Evolutionary conservation across 352 stramenopile species (phyloP).

Genomic region (Globisporangium barbulae): DNA sequence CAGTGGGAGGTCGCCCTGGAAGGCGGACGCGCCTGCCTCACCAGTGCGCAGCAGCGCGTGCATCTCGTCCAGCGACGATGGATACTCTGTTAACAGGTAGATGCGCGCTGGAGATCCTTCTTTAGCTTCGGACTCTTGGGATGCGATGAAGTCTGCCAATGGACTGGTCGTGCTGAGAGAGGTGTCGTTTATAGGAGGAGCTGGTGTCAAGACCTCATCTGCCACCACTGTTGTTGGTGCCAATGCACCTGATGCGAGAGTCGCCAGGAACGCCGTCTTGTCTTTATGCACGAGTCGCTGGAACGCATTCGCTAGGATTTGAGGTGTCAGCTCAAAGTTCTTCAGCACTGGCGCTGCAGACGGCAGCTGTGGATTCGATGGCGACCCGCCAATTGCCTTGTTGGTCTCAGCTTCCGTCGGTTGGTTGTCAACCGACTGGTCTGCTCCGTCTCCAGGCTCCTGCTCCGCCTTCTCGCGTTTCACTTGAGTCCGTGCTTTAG

Average conservation of each 20-base stretch:
- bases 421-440: neutral
- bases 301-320: conserved; percentile 42
- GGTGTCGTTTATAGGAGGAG: no score
- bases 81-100: conserved; percentile 65
- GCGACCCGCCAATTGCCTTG: neutral
- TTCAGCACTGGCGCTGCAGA: neutral
- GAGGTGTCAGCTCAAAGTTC: conserved; percentile 23
- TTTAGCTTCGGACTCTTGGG: neutral
- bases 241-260: neutral
- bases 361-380: neutral
- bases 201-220: neutral
- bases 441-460: neutral
- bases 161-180: neutral
- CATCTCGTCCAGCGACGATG: conserved; percentile 42
- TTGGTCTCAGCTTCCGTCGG: neutral
- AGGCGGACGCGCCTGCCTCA: conserved; percentile 21
- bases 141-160: neutral
- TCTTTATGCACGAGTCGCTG: conserved; percentile 45
- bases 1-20: conserved; percentile 23
- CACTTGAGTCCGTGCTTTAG: neutral
- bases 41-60: conserved; percentile 38
- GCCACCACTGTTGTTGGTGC: neutral
- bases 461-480: neutral
- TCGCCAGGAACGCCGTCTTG: conserved; percentile 30
- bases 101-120: conserved; percentile 27